Base-by-base conservation (phyloP, 148 eudicot species). In the Fagopyrum esculentum region DNA sequence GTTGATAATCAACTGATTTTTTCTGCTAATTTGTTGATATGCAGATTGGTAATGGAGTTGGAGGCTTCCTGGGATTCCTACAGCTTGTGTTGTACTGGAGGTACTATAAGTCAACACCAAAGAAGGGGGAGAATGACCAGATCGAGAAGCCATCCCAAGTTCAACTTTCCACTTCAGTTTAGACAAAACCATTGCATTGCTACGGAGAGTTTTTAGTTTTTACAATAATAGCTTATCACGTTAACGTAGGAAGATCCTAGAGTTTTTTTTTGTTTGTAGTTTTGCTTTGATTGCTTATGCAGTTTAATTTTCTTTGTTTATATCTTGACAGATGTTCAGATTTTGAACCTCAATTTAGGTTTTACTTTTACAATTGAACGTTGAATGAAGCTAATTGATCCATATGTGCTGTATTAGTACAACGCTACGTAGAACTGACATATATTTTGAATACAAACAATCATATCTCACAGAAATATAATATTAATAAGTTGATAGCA, bases 11-110 rank as follows among this genome's bases (percentile, higher is more conserved):
- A 13, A 35, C 47, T 55, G 10, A 73, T 29, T 26, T 47, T 9
- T 3, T 13, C 26, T 71, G 4, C 40, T 49, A n/a, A 9, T 50
- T 51, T 51, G 47, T 8, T 51, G 44, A 6, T 4, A 52, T 56
- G 76, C 30, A 73, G 76, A 73, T 73, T 44, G 76, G 76, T 13
- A 73, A 73, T n/a, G 66, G 76, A 6, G 29, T 73, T 13, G 76
- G 76, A 54, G 76, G 49, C 15, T 1, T 73, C 3, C 47, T 54
- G 44, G 76, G 60, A 9, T 22, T 35, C 16, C 3, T 7, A 5
- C 76, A 73, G 66, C 76, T 73, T 15, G 15, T 55, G 45, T 48
- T 73, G 66, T 73, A 73, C 40, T n/a, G 6, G 0, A 48, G 16
- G 4, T 73, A 73, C 76, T 40, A 22, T 17, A 66, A 15, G 3